Evolutionary conservation across 2,329 filamentous ascomycete genomes (phyloP).

Genomic region (Fusarium sp.): DNA sequence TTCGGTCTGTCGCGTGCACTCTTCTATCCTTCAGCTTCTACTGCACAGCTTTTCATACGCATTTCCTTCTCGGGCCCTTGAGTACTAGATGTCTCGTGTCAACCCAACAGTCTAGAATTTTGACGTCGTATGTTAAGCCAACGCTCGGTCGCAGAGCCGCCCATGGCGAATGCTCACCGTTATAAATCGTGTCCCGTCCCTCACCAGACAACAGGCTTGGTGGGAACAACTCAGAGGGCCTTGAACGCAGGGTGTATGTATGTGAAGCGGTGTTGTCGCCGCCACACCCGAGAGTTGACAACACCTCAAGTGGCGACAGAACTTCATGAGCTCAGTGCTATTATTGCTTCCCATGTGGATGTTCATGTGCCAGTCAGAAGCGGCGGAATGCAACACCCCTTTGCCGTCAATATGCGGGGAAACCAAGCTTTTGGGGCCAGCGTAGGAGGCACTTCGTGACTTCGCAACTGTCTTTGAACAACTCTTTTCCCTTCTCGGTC

Average conservation of each 20-base stretch:
- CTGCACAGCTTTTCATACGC: not conserved
- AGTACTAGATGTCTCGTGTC: not conserved
- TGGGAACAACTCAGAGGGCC: constrained; percentile 1
- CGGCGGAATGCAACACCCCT: constrained; percentile 7
- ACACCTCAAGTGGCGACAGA: constrained; percentile 18
- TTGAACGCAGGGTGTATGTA: not conserved
- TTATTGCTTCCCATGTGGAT: constrained; percentile 16
- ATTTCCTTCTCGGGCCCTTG: not conserved
- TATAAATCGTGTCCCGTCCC: not conserved
- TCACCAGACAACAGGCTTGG: not conserved
- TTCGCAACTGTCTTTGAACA: constrained; percentile 3
- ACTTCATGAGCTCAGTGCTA: constrained; percentile 3
- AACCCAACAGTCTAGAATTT: not conserved
- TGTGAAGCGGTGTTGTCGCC: not conserved
- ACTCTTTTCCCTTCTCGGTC: constrained; percentile 26
- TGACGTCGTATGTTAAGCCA: not conserved
- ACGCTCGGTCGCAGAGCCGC: not conserved
- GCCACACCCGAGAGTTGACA: not conserved
- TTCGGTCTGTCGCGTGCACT: constrained; percentile 23
- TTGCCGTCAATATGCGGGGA: constrained; percentile 9
- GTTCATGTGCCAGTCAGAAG: constrained; percentile 25
- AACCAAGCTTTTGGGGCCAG: constrained; percentile 26
- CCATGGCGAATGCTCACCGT: not conserved
- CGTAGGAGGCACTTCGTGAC: constrained; percentile 1
- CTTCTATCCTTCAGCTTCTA: not conserved